A percentile compares a stretch with the other conserved stretches of the same genome.
These are phyloP conservation scores for Scorias spongiosa DNA, from an alignment of 2,329 filamentous ascomycete species.

Conservation along the genomic window DNA sequence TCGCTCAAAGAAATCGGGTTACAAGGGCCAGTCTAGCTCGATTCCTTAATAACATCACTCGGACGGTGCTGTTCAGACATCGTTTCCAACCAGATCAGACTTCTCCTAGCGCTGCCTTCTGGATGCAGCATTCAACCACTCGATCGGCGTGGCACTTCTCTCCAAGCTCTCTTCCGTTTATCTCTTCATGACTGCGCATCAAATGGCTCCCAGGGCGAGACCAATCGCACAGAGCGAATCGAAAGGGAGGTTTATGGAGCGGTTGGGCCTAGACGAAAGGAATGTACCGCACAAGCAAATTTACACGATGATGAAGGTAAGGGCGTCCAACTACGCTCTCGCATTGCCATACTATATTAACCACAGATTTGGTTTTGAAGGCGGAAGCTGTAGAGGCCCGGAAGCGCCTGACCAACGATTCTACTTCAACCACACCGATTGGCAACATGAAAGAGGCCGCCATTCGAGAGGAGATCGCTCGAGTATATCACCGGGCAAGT, in stretches of 20 bases:
- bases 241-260: conserved; percentile 28
- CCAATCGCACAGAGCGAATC: conserved; percentile 29
- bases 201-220: conserved; percentile 16
- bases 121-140: no score
- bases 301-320: conserved; percentile 31
- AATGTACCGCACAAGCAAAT: conserved; percentile 20
- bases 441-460: conserved; percentile 32
- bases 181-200: neutral
- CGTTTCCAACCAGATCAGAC: no score
- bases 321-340: neutral
- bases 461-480: conserved; percentile 29
- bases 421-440: conserved; percentile 14
- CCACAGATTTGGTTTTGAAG: conserved; percentile 11
- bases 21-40: no score
- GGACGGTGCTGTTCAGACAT: no score
- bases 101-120: no score
- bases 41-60: no score
- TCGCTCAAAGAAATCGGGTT: no score
- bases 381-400: conserved; percentile 28
- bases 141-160: no score
- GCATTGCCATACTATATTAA: no score
- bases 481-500: conserved; percentile 26
- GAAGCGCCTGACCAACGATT: conserved; percentile 26
- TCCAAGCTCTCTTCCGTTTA: no score
- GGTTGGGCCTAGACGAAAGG: conserved; percentile 26